These are phyloP conservation scores for Trichoderma citrinoviride DNA, from an alignment of 2,329 filamentous ascomycete genomes.

Conservation along the genomic window DNA sequence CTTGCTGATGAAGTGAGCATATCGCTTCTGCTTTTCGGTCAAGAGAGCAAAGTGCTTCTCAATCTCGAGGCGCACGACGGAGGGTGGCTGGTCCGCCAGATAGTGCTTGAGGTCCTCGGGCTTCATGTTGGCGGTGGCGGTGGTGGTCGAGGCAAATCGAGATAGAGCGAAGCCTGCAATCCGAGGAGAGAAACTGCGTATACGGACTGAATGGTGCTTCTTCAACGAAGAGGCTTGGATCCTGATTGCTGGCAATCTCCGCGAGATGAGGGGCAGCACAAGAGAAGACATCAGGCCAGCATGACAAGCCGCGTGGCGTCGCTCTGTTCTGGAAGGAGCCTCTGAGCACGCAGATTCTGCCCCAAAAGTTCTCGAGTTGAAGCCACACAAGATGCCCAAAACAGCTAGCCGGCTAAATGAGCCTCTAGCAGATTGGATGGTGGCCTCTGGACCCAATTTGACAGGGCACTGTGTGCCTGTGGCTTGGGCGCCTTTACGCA, in stretches of 20 bases:
- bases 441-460: neutral
- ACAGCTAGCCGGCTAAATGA: conserved; percentile 3
- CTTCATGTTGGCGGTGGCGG: conserved; percentile 51
- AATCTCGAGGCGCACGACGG: conserved; percentile 82
- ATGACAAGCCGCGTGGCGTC: conserved; percentile 16
- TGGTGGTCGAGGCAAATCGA: conserved; percentile 30
- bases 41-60: conserved; percentile 87
- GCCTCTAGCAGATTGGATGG: conserved; percentile 16
- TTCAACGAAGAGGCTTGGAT: conserved; percentile 28
- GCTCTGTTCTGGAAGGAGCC: conserved; percentile 2
- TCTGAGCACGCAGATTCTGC: conserved; percentile 14
- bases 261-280: conserved; percentile 36
- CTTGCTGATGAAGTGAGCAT: conserved; percentile 87
- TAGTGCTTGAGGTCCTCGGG: conserved; percentile 68
- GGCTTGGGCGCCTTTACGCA: conserved; percentile 5
- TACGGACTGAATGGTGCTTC: conserved; percentile 23
- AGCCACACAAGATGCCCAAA: conserved; percentile 18
- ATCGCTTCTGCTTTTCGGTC: conserved; percentile 74
- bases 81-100: conserved; percentile 85
- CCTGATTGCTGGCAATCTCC: conserved; percentile 37
- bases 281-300: conserved; percentile 35
- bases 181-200: conserved; percentile 24
- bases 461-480: neutral
- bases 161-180: conserved; percentile 20
- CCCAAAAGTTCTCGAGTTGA: conserved; percentile 19